A percentile compares a stretch with the other conserved stretches of the same genome.
Evolutionary conservation across 176 grass and related monocot species (phyloP).

Genomic region (Leersia perrieri): DNA sequence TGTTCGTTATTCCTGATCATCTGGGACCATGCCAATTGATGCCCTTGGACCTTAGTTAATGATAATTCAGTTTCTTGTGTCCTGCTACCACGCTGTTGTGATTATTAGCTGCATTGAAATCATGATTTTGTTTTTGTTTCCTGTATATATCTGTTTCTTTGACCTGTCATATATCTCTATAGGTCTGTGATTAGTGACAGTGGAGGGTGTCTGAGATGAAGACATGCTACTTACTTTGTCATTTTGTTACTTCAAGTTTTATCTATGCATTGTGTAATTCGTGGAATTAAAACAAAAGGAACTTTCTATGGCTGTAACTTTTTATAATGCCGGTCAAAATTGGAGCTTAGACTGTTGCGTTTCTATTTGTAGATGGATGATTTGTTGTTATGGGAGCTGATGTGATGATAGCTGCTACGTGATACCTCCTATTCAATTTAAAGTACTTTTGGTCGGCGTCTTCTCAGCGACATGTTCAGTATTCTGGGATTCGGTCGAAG

Average conservation of each 20-base stretch:
- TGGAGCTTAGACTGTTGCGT: slow-evolving; percentile 49
- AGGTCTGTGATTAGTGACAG: slow-evolving; percentile 69
- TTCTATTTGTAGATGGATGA: slow-evolving; percentile 97
- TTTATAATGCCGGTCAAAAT: slow-evolving; percentile 19
- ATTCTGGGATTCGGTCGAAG: slow-evolving; percentile 3
- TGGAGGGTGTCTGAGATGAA: slow-evolving; percentile 59
- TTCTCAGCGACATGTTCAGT: slow-evolving; percentile 32
- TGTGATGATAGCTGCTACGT: slow-evolving; percentile 44
- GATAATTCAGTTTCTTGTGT: neutral
- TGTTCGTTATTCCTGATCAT: neutral
- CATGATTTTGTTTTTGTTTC: neutral
- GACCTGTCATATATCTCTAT: slow-evolving; percentile 56
- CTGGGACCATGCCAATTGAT: neutral
- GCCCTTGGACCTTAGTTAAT: neutral
- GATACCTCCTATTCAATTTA: slow-evolving; percentile 38
- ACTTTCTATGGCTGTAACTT: slow-evolving; percentile 15
- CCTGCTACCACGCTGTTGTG: neutral
- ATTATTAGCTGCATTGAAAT: neutral
- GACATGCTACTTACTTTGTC: slow-evolving; percentile 36
- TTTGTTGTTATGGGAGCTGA: slow-evolving; percentile 43
- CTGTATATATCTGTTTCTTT: slow-evolving; percentile 33
- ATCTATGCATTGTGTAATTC: neutral
- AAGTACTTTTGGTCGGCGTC: slow-evolving; percentile 29
- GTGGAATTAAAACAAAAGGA: slow-evolving; percentile 8
- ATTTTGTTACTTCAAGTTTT: slow-evolving; percentile 16